Conservation (phyloP, 192 early-diverging fungal genomes). For the Chytriomyces sp. region DNA sequence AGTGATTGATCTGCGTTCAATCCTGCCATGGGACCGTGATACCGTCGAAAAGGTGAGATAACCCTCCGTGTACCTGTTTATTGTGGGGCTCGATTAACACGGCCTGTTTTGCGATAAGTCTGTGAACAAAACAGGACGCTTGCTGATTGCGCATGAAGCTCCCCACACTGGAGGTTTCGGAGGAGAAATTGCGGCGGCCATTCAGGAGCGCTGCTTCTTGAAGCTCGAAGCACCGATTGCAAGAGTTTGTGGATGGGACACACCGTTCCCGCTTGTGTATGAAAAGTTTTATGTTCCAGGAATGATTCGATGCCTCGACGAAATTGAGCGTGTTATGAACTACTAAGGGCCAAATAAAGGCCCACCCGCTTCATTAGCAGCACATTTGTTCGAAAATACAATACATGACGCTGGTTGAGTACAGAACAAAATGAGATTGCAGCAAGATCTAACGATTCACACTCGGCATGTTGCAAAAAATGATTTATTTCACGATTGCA, state of each 20-base stretch:
- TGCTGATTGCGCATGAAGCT: slow-evolving; percentile 93
- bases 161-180: slow-evolving; percentile 89
- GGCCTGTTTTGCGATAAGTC: slow-evolving; percentile 52
- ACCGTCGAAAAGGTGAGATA: slow-evolving; percentile 71
- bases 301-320: slow-evolving; percentile 82
- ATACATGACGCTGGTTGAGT: no score
- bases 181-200: slow-evolving; percentile 83
- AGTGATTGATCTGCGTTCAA: slow-evolving; percentile 89
- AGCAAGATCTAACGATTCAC: no score
- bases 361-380: no score
- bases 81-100: slow-evolving; percentile 8
- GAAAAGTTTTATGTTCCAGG: slow-evolving; percentile 94
- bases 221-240: slow-evolving; percentile 88
- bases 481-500: no score
- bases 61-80: slow-evolving; percentile 10
- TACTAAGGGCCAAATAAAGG: slow-evolving; percentile 52
- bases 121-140: slow-evolving; percentile 91
- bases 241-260: slow-evolving; percentile 86
- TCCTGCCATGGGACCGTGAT: slow-evolving; percentile 91
- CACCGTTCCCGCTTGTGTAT: slow-evolving; percentile 90
- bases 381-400: no score
- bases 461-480: no score
- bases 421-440: no score
- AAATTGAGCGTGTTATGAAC: slow-evolving; percentile 78
- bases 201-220: slow-evolving; percentile 93